A percentile compares a stretch with the other conserved stretches of the same genome.
These are phyloP conservation scores for Salix caprea DNA, from an alignment of 345 rosid species.

Conservation along the genomic window DNA sequence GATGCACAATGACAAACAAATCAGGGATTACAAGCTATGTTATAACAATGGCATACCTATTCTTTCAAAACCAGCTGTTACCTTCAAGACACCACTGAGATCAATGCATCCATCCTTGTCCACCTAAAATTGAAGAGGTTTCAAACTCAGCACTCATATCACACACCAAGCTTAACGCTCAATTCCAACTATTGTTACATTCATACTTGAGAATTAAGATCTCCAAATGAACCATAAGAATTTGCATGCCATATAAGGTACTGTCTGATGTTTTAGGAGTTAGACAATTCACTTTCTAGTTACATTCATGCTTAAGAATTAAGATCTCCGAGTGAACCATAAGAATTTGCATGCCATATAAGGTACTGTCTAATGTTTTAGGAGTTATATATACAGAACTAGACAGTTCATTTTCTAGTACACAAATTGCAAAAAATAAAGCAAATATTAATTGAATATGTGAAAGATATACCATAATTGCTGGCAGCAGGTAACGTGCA, in stretches of 20 bases:
- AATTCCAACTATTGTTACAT: neutral
- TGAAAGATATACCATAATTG: no score
- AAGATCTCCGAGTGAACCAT: neutral
- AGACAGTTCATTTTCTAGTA: no score
- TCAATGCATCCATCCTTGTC: constrained; percentile 50
- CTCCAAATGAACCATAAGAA: no score
- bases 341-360: no score
- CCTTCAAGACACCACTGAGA: constrained; percentile 56
- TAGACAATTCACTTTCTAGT: no score
- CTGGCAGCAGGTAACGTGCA: no score
- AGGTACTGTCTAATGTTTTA: no score
- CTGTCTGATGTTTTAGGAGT: no score
- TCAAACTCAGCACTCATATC: neutral
- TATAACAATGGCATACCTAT: constrained; percentile 34
- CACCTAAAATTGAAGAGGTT: constrained; percentile 34
- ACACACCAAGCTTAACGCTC: neutral
- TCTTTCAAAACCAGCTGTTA: constrained; percentile 53
- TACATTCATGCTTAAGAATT: neutral
- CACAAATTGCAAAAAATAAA: no score
- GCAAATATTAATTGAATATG: no score
- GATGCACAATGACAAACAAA: neutral
- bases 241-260: no score
- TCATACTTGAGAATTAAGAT: neutral
- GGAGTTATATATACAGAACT: no score
- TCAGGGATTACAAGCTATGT: neutral